phyloP scores from a whole-genome alignment of 2,329 filamentous ascomycete species.

The Fusarium sp. region DNA sequence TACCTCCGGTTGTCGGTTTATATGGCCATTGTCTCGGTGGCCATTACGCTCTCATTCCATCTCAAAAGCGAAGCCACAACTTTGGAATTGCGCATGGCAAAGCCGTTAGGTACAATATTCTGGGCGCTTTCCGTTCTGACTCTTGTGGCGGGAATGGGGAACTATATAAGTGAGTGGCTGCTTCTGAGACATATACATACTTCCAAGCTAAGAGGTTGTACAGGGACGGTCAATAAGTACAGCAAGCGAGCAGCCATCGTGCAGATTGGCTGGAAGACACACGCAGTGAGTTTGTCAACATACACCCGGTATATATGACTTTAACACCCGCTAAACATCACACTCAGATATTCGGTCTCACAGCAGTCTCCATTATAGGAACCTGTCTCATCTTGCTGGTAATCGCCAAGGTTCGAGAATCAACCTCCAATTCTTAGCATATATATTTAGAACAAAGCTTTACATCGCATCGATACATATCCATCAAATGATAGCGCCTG shows the following conservation, averaged over 20 bases:
- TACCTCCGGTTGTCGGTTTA: slow-evolving; percentile 92
- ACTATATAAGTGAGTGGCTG: slow-evolving; percentile 78
- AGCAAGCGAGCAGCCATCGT: slow-evolving; percentile 83
- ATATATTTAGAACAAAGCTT: slow-evolving; percentile 7
- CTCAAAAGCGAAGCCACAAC: slow-evolving; percentile 78
- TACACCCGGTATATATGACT: neutral
- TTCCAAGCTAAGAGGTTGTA: slow-evolving; percentile 1
- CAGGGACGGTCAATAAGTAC: slow-evolving; percentile 82
- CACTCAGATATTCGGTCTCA: slow-evolving; percentile 69
- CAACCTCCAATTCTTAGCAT: slow-evolving; percentile 25
- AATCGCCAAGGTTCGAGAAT: slow-evolving; percentile 55
- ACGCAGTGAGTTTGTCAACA: slow-evolving; percentile 69
- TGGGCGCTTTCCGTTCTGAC: slow-evolving; percentile 86
- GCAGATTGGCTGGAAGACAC: slow-evolving; percentile 93
- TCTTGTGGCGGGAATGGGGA: slow-evolving; percentile 80
- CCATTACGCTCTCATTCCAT: slow-evolving; percentile 94
- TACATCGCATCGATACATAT: slow-evolving; percentile 19
- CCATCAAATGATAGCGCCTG: slow-evolving; percentile 26
- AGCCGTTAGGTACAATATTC: slow-evolving; percentile 88
- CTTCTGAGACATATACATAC: neutral
- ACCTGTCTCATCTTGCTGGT: slow-evolving; percentile 74
- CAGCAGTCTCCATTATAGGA: slow-evolving; percentile 73
- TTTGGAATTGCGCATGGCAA: slow-evolving; percentile 81
- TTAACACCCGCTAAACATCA: slow-evolving; percentile 5
- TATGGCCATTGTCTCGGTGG: slow-evolving; percentile 89